These are phyloP conservation scores for Alternaria sp. DNA, from an alignment of 2,329 filamentous ascomycete genomes.

Conservation along the genomic window DNA sequence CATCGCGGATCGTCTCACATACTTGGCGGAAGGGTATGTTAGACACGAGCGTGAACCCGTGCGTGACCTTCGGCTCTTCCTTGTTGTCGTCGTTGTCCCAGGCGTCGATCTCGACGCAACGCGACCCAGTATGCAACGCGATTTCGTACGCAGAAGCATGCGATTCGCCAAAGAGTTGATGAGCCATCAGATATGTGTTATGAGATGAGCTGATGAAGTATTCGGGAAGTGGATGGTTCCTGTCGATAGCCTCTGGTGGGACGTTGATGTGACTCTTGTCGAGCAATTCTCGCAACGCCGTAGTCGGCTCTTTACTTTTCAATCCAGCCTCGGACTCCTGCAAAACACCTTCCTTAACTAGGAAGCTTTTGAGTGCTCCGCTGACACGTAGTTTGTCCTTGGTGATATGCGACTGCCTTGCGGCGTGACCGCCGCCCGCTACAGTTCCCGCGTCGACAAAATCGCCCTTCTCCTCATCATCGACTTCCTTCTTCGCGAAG, in stretches of 20 bases:
- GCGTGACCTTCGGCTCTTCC: slow-evolving; percentile 72
- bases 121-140: slow-evolving; percentile 66
- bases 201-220: slow-evolving; percentile 77
- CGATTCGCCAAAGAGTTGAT: slow-evolving; percentile 71
- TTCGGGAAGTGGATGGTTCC: slow-evolving; percentile 67
- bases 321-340: slow-evolving; percentile 55
- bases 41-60: slow-evolving; percentile 72
- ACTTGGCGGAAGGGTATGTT: slow-evolving; percentile 69
- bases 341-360: slow-evolving; percentile 61
- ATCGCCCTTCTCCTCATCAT: slow-evolving; percentile 63
- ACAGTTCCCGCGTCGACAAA: slow-evolving; percentile 57
- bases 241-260: slow-evolving; percentile 61
- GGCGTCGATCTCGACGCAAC: slow-evolving; percentile 76
- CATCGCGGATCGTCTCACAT: slow-evolving; percentile 69
- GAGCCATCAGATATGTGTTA: slow-evolving; percentile 74
- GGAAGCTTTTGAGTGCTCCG: slow-evolving; percentile 62
- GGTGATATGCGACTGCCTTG: slow-evolving; percentile 56
- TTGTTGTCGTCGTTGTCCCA: slow-evolving; percentile 69
- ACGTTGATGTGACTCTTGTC: slow-evolving; percentile 64
- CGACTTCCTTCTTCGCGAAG: slow-evolving; percentile 40
- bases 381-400: slow-evolving; percentile 66
- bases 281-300: slow-evolving; percentile 59
- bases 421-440: slow-evolving; percentile 65
- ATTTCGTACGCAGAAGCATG: slow-evolving; percentile 68
- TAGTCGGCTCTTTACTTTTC: slow-evolving; percentile 53